These are phyloP conservation scores for Oehlia diaphana DNA, from an alignment of 192 early-diverging fungal genomes.

Conservation along the genomic window DNA sequence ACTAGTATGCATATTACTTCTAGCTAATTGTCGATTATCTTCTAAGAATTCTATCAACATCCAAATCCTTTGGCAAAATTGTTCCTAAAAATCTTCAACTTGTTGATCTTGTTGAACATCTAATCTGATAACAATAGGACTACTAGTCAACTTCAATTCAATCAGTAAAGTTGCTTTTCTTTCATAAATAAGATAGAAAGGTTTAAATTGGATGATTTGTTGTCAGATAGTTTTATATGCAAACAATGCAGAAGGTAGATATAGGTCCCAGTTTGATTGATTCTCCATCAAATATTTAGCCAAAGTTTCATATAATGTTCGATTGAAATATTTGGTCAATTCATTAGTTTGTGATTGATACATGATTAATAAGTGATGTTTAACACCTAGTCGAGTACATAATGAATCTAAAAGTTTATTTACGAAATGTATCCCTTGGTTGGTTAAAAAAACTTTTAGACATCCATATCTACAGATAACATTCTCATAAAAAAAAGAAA, in stretches of 20 bases:
- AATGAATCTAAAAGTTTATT: neutral
- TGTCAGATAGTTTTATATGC: neutral
- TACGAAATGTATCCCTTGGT: neutral
- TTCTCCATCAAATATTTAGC: neutral
- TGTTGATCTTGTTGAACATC: no score
- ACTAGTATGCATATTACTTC: no score
- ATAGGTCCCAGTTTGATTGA: neutral
- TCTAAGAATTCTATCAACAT: no score
- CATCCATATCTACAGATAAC: conserved; percentile 7
- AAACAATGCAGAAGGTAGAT: neutral
- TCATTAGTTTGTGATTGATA: neutral
- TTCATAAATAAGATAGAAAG: neutral
- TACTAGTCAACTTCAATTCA: neutral
- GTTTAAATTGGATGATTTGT: neutral
- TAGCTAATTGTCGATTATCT: no score
- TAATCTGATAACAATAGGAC: no score
- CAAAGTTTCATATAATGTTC: neutral
- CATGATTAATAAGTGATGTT: neutral
- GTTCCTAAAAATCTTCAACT: no score
- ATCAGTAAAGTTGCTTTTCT: neutral
- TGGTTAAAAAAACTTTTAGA: neutral
- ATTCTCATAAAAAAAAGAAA: conserved; percentile 13
- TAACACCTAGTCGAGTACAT: neutral
- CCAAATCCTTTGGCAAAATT: no score
- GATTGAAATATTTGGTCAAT: neutral